A percentile compares a stretch with the other conserved stretches of the same genome.
These are phyloP conservation scores for Leersia perrieri DNA, from an alignment of 176 grass and related monocot species.

Conservation along the genomic window DNA sequence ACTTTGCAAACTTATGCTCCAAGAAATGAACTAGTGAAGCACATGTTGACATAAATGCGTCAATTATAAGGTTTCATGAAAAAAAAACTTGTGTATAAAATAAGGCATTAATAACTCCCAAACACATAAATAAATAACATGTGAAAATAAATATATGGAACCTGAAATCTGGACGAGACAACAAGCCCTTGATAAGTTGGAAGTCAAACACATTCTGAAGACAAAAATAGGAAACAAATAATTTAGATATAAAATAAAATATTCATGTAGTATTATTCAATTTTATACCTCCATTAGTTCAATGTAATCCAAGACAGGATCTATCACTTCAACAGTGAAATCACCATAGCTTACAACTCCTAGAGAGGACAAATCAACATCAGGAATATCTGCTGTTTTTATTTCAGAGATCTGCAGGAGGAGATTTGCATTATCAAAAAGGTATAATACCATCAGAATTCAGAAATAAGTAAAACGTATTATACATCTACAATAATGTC, in stretches of 20 bases:
- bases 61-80: background rate
- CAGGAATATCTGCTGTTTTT: conserved; percentile 75
- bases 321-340: conserved; percentile 76
- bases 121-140: background rate
- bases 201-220: conserved; percentile 88
- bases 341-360: conserved; percentile 61
- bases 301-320: conserved; percentile 90
- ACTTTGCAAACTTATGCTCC: background rate
- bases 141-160: conserved; percentile 26
- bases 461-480: background rate
- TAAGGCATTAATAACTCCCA: background rate
- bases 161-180: conserved; percentile 90
- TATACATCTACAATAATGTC: background rate
- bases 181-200: conserved; percentile 77
- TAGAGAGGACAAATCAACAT: conserved; percentile 67
- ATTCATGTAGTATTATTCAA: background rate
- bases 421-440: conserved; percentile 25
- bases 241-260: background rate
- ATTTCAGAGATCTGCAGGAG: conserved; percentile 80
- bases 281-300: conserved; percentile 79
- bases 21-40: background rate
- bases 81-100: background rate
- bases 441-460: background rate
- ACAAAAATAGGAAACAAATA: conserved; percentile 18
- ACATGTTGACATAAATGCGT: background rate